Evolutionary conservation across 2,329 filamentous ascomycete genomes (phyloP), one percentile per base, ranked within the genome.

Genomic region (Cercospora beticola): DNA sequence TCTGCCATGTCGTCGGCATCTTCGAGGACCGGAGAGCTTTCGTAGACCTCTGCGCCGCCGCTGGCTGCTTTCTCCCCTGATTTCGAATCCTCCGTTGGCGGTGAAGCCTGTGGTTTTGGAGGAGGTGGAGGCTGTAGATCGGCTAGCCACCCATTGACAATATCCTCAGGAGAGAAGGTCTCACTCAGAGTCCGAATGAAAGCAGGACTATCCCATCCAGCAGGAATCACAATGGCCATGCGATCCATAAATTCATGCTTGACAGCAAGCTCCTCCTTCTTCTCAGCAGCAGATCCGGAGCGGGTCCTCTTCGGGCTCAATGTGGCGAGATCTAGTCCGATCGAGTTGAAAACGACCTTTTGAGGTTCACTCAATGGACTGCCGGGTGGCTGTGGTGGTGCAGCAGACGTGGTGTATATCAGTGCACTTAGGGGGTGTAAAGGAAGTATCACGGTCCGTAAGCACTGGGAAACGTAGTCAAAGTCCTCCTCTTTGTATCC

Each of bases 151-250:
- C 90, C 92, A 68, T 89, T 87, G 74, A 92, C 95, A 54, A 97
- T 86, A 14, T 87, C 87, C 82, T 99, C 95, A 23, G 96, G 92
- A 73, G 98, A 93, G 75, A 98, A 98, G 0, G 90, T 92, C 77
- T 97, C 95, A 64, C 93, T 88, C 30, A 98, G 84, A 56, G 98
- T 93, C 52, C 94, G 87, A 69, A 99, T 97, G 81, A 98, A 99
- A 68, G 93, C 94, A 92, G 93, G 97, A 0, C 94, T 97, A 80
- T 99, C 95, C 95, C 95, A 99, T 79, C 97, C 97, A 16, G 94
- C 91, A 1, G 94, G 94, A 0, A 99, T 92, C 5, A 97, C 86
- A 65, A 99, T 94, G 84, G 96, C 96, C 94, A 87, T 81, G 95
- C 95, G 74, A 62, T 80, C 78, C 57, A 80, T 78, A 46, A 80